Percentiles rank a stretch among this genome's conserved stretches.
Conservation (phyloP, 495 filamentous ascomycete genomes). For the Pyrenula massariospora region DNA sequence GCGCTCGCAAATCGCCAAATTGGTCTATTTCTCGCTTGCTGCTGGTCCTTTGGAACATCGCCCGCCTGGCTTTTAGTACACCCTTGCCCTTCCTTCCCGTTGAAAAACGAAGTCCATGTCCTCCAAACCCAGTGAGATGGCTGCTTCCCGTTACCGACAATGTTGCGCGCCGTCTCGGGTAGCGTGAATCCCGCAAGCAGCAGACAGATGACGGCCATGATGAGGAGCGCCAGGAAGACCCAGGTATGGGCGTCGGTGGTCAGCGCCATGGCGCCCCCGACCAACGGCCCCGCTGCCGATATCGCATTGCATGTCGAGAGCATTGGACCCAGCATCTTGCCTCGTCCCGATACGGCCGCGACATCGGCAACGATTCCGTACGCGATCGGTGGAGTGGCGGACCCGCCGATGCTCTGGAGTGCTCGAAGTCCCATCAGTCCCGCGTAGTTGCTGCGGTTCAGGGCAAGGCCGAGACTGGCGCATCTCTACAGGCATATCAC, state of each 20-base stretch:
- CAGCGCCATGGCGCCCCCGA: slow-evolving; percentile 9
- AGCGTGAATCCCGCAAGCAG: too few species aligned
- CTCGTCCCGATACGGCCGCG: slow-evolving; percentile 15
- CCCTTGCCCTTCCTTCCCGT: too few species aligned
- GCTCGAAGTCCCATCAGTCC: slow-evolving; percentile 22
- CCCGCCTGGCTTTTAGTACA: too few species aligned
- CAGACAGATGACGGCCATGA: too few species aligned
- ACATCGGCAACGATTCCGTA: slow-evolving; percentile 23
- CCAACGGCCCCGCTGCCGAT: slow-evolving; percentile 7
- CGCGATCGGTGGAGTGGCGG: slow-evolving; percentile 16
- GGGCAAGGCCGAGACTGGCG: slow-evolving; percentile 22
- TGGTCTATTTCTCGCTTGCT: too few species aligned
- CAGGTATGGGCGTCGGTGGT: slow-evolving; percentile 4
- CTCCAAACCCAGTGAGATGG: too few species aligned
- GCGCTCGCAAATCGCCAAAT: too few species aligned
- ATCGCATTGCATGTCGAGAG: slow-evolving; percentile 7
- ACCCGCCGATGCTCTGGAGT: slow-evolving; percentile 23
- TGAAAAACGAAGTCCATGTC: too few species aligned
- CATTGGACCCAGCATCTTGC: slow-evolving; percentile 19
- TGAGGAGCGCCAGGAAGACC: slow-evolving; percentile 10
- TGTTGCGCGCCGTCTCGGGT: slow-evolving; percentile 57
- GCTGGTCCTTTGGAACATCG: too few species aligned
- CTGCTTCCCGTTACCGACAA: slow-evolving; percentile 73
- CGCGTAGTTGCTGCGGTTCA: slow-evolving; percentile 17
- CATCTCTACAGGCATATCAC: slow-evolving; percentile 19